Evolutionary conservation across 1,284 basidiomycete genomes (phyloP).

Genomic region (Neonothopanus nambi): DNA sequence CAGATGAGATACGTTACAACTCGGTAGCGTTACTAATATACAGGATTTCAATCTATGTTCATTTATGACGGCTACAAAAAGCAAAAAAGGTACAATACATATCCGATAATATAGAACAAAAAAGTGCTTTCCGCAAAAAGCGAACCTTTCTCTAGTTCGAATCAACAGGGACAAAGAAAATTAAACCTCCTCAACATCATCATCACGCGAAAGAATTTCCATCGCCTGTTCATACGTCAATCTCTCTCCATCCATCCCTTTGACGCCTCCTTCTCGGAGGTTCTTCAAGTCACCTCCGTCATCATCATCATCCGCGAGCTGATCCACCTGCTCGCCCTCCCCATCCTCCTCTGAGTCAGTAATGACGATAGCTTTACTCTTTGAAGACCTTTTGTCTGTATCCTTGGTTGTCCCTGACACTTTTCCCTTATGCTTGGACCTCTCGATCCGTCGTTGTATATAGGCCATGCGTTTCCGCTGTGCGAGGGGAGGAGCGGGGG

Average conservation of each 20-base stretch:
- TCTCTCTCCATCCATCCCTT: neutral
- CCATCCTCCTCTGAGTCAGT: neutral
- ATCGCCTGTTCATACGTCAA: conserved; percentile 7
- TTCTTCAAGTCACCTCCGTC: neutral
- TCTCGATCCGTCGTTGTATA: conserved; percentile 16
- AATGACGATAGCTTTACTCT: neutral
- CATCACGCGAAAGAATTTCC: conserved; percentile 2
- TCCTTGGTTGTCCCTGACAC: conserved; percentile 2
- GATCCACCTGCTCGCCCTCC: neutral
- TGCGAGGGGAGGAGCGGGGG: conserved; percentile 14
- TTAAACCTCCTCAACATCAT: conserved; percentile 7
- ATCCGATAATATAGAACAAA: no score
- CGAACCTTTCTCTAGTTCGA: no score
- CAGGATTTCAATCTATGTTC: no score
- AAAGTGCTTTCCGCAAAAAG: no score
- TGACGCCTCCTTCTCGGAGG: neutral
- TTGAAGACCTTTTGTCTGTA: neutral
- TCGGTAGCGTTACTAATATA: no score
- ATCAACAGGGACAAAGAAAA: neutral
- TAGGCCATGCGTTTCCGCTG: conserved; percentile 15
- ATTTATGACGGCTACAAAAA: no score
- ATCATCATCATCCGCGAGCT: neutral
- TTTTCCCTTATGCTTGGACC: conserved; percentile 13
- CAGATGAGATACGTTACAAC: no score
- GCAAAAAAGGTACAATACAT: no score